Evolutionary conservation across 768 basidiomycete species (phyloP), one percentile per base, ranked within the genome.

Genomic region (Leccinum arenicola): DNA sequence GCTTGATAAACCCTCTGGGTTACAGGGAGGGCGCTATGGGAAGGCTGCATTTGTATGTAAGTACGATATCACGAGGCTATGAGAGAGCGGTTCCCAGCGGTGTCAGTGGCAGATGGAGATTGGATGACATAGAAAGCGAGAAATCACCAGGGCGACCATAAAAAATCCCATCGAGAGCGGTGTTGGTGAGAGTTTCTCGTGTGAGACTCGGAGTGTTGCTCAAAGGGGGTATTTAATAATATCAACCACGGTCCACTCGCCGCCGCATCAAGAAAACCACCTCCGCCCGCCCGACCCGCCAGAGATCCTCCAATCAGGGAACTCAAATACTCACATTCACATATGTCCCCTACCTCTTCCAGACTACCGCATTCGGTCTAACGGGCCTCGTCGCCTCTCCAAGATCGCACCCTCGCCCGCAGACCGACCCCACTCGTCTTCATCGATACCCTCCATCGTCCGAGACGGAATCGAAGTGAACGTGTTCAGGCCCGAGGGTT

Each of bases 291-390:
- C 55, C 66, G 72, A 70, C 98, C 31, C 29, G 96, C 25, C 1
- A 27, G 82, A 93, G 61, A 93, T 98, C 64, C 82, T 99, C 55
- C 66, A 71, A 70, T 98, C 31, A 0, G 96, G 96, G 93, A 88
- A 1, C 70, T 94, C 52, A 29, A 29, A 0, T 9, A 29, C 27
- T 29, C 27, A 81, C 84, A 48, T 80, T 92, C 23, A 23, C 23
- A 23, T 23, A 23, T 23, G 3, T 23, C 23, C 23, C 23, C 23
- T 23, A 23, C 23, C 23, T 65, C 19, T 87, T 85, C 73, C 96
- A 99, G 72, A 98, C 97, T 7, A 98, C 96, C 8, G 95, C 97
- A 0, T 96, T 99, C 69, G 97, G 97, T 7, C 81, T 98, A 59
- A 98, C 95, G 0, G 96, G 97, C 10, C 86, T 96, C 54, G 94